These are phyloP conservation scores for Daldinia grandis DNA, from an alignment of 495 filamentous ascomycete genomes.

Conservation along the genomic window DNA sequence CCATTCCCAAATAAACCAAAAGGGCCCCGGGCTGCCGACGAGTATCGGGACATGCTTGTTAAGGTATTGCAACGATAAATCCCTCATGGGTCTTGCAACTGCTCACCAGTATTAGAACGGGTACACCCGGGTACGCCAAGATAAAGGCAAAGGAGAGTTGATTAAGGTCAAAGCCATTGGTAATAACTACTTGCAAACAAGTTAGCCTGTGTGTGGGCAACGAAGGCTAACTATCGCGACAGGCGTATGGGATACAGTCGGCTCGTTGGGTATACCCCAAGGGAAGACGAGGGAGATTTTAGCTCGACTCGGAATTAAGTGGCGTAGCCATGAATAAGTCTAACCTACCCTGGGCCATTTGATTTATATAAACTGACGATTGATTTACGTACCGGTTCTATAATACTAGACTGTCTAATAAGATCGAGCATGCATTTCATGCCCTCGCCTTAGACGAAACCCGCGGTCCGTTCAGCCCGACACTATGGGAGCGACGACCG, in stretches of 20 bases:
- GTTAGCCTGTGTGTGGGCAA: not conserved
- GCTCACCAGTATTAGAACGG: slow-evolving; percentile 41
- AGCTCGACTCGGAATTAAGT: slow-evolving; percentile 49
- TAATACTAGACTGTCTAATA: slow-evolving; percentile 64
- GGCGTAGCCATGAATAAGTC: slow-evolving; percentile 59
- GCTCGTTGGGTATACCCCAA: slow-evolving; percentile 62
- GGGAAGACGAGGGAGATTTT: slow-evolving; percentile 31
- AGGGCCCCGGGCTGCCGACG: slow-evolving; percentile 46
- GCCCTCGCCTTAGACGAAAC: slow-evolving; percentile 77
- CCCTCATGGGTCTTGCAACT: slow-evolving; percentile 39
- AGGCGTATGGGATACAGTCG: slow-evolving; percentile 69
- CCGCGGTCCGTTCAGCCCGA: slow-evolving; percentile 69
- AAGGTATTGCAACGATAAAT: slow-evolving; percentile 42
- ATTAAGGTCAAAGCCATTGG: slow-evolving; percentile 62
- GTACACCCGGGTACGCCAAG: slow-evolving; percentile 49
- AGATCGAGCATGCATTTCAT: slow-evolving; percentile 75
- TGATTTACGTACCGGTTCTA: slow-evolving; percentile 60
- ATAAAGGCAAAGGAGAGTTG: slow-evolving; percentile 43
- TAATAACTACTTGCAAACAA: slow-evolving; percentile 10
- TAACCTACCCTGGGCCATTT: not conserved
- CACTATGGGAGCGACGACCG: slow-evolving; percentile 64
- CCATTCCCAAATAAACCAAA: slow-evolving; percentile 68
- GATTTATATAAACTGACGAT: slow-evolving; percentile 27
- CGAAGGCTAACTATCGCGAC: slow-evolving; percentile 1
- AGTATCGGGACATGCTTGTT: slow-evolving; percentile 48